Conservation (phyloP, 306 rosid genomes). For the Vigna nakashimae region DNA sequence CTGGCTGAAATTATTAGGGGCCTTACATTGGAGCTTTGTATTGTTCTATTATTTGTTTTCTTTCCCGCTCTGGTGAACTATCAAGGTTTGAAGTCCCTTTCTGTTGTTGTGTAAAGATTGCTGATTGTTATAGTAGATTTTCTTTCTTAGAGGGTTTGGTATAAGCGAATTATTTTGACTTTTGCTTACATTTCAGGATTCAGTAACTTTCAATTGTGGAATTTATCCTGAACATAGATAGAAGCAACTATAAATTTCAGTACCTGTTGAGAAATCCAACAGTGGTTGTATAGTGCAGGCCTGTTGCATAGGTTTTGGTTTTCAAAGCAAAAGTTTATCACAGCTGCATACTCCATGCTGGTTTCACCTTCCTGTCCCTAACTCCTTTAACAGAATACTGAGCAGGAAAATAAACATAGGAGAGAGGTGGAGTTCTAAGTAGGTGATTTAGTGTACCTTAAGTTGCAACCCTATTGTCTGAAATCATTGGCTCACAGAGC, state of each 20-base stretch:
- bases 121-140: neutral
- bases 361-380: no score
- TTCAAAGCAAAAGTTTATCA: no score
- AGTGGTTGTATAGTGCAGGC: no score
- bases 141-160: conserved; percentile 4
- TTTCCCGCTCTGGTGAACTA: neutral
- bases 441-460: no score
- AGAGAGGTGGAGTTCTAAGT: no score
- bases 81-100: conserved; percentile 23
- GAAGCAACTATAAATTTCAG: neutral
- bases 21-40: conserved; percentile 72
- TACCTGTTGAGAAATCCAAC: neutral
- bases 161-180: neutral
- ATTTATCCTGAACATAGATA: conserved; percentile 1
- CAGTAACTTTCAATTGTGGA: neutral
- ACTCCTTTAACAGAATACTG: no score
- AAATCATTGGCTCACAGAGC: no score
- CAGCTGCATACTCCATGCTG: no score
- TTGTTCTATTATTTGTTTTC: conserved; percentile 24
- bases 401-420: no score
- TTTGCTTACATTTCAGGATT: conserved; percentile 2
- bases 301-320: no score
- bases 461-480: no score
- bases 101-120: neutral
- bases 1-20: no score